Conservation (phyloP, 805 yeast species). For the Metschnikowia sp. region DNA sequence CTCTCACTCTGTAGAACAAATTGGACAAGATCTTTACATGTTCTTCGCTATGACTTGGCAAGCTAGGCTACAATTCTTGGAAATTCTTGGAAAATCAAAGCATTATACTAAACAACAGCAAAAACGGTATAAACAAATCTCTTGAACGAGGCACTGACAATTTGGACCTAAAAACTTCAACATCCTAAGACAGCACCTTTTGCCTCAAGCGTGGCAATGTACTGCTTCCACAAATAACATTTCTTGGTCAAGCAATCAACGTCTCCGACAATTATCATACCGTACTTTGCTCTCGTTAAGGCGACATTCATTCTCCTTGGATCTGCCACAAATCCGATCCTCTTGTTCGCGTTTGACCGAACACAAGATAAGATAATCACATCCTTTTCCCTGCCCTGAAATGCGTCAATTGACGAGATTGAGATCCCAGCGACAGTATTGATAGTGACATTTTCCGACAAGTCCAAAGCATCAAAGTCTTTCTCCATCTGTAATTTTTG, state of each 20-base stretch:
- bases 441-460: not conserved
- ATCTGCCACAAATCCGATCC: conserved; percentile 41
- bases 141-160: not conserved
- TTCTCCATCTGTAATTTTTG: not conserved
- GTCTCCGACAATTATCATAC: conserved; percentile 64
- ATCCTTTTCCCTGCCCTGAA: conserved; percentile 44
- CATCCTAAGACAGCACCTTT: not conserved
- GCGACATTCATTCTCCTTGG: conserved; percentile 44
- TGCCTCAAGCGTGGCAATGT: not conserved
- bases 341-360: conserved; percentile 37
- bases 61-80: too few species aligned
- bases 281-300: conserved; percentile 41
- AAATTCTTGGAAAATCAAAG: too few species aligned
- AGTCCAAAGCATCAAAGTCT: not conserved
- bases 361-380: conserved; percentile 42
- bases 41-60: too few species aligned
- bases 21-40: too few species aligned
- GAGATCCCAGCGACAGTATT: conserved; percentile 46
- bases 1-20: too few species aligned
- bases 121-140: too few species aligned
- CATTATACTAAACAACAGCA: too few species aligned
- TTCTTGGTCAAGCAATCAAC: conserved; percentile 65
- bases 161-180: not conserved
- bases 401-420: conserved; percentile 57
- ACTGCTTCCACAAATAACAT: conserved; percentile 72